Evolutionary conservation across 78 protist genomes (phyloP).

Genomic region (Acrasis kona): DNA sequence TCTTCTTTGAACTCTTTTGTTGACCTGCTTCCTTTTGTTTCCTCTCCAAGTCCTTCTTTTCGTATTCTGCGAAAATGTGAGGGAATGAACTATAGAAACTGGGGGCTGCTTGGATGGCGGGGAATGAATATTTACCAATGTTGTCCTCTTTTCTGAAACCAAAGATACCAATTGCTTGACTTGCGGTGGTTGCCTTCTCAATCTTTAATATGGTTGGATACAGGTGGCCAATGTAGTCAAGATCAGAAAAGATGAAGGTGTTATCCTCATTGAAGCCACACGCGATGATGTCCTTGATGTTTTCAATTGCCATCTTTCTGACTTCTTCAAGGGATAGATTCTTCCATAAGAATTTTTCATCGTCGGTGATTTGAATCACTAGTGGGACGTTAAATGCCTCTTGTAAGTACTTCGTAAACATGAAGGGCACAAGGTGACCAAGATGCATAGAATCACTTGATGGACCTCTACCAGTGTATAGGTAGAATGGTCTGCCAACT

Average conservation of each 20-base stretch:
- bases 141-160: conserved; percentile 61
- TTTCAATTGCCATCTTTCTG: conserved; percentile 55
- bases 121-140: conserved; percentile 83
- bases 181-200: conserved; percentile 25
- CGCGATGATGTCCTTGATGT: conserved; percentile 96
- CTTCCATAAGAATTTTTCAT: conserved; percentile 94
- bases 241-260: conserved; percentile 95
- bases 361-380: conserved; percentile 98
- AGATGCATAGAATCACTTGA: conserved; percentile 87
- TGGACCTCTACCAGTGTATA: conserved; percentile 99
- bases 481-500: conserved; percentile 81
- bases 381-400: conserved; percentile 93
- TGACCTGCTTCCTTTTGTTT: too few species aligned
- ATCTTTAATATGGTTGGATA: conserved; percentile 59
- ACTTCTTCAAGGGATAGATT: conserved; percentile 68
- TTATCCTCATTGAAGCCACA: conserved; percentile 91
- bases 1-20: too few species aligned
- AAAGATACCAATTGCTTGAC: conserved; percentile 48
- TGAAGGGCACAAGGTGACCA: conserved; percentile 96
- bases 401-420: conserved; percentile 82
- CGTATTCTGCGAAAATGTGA: conserved; percentile 71
- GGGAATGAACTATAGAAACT: conserved; percentile 88
- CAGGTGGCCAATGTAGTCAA: conserved; percentile 72
- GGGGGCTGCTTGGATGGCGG: conserved; percentile 95
- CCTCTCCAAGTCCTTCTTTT: too few species aligned